These are phyloP conservation scores for Neohortaea acidophila DNA, from an alignment of 495 filamentous ascomycete genomes.

Conservation along the genomic window DNA sequence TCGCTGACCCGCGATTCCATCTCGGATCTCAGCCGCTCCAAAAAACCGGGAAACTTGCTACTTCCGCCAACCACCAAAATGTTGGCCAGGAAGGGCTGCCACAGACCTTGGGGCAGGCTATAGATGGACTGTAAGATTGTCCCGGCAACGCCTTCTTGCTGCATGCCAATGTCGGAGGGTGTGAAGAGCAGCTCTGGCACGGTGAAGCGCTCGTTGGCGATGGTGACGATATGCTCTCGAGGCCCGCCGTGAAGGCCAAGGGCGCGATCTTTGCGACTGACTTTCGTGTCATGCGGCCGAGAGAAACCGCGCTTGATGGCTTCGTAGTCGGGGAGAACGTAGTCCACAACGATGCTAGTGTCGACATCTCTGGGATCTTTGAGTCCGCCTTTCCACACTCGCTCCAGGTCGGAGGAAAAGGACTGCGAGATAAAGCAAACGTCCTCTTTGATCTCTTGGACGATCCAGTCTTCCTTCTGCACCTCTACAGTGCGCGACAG, in stretches of 20 bases:
- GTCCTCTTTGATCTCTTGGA: conserved; percentile 90
- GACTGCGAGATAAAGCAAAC: conserved; percentile 63
- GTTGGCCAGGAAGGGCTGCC: conserved; percentile 50
- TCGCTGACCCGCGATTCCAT: conserved; percentile 7
- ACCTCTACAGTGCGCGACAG: conserved; percentile 89
- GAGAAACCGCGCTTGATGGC: conserved; percentile 54
- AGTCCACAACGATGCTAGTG: conserved; percentile 61
- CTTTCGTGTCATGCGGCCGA: conserved; percentile 54
- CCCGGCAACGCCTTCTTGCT: conserved; percentile 67
- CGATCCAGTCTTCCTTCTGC: conserved; percentile 79
- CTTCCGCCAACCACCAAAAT: conserved; percentile 84
- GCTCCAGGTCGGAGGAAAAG: conserved; percentile 66
- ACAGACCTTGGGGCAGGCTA: conserved; percentile 58
- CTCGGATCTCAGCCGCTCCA: conserved; percentile 45
- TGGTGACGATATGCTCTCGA: conserved; percentile 65
- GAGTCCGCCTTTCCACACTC: conserved; percentile 64
- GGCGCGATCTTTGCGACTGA: conserved; percentile 37
- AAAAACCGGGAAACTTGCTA: conserved; percentile 60
- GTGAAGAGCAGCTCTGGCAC: conserved; percentile 84
- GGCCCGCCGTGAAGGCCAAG: conserved; percentile 39
- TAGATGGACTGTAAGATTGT: conserved; percentile 66
- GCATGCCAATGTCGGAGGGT: conserved; percentile 73
- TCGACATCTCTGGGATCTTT: conserved; percentile 36
- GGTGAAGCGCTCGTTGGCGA: conserved; percentile 82
- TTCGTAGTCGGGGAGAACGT: conserved; percentile 85